Conservation (phyloP, 352 stramenopile species). For the Globisporangium uncinulatum region DNA sequence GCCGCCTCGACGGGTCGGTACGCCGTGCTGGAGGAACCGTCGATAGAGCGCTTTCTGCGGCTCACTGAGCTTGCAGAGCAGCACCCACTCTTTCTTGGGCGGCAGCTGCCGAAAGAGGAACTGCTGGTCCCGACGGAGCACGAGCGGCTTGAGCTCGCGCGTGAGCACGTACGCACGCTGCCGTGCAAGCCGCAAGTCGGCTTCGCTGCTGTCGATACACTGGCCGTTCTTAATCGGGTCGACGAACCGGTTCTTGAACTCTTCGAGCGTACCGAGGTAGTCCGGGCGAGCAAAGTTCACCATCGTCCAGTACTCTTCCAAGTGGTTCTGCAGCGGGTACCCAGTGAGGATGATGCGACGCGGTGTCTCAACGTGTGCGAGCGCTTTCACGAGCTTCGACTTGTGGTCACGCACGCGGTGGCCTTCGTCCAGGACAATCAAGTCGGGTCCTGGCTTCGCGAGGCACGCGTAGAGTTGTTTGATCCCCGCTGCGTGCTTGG, state of each 20-base stretch:
- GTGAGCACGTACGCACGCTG: conserved; percentile 81
- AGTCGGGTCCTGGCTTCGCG: conserved; percentile 64
- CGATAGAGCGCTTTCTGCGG: conserved; percentile 72
- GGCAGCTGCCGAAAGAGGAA: conserved; percentile 81
- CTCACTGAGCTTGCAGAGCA: conserved; percentile 79
- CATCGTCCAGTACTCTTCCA: conserved; percentile 93
- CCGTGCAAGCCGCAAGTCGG: conserved; percentile 58
- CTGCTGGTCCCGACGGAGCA: conserved; percentile 83
- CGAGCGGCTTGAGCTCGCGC: conserved; percentile 68
- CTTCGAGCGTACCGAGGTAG: conserved; percentile 71
- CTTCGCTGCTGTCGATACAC: conserved; percentile 72
- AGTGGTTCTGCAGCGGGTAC: conserved; percentile 95
- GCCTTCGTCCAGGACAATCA: conserved; percentile 88
- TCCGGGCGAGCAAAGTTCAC: conserved; percentile 85
- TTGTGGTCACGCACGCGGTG: conserved; percentile 88
- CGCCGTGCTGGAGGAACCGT: conserved; percentile 52
- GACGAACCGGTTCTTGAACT: conserved; percentile 90
- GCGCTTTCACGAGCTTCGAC: conserved; percentile 85
- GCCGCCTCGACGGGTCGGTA: conserved; percentile 42
- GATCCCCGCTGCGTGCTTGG: conserved; percentile 56
- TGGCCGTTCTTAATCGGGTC: conserved; percentile 86
- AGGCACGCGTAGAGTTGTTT: conserved; percentile 61
- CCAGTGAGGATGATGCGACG: conserved; percentile 93
- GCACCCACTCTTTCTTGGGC: conserved; percentile 86
- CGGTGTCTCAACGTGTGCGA: conserved; percentile 74